Percentiles rank a stretch among this genome's conserved stretches.
phyloP scores from a whole-genome alignment of 169 alveolate genomes.

The Babesia sp. region DNA sequence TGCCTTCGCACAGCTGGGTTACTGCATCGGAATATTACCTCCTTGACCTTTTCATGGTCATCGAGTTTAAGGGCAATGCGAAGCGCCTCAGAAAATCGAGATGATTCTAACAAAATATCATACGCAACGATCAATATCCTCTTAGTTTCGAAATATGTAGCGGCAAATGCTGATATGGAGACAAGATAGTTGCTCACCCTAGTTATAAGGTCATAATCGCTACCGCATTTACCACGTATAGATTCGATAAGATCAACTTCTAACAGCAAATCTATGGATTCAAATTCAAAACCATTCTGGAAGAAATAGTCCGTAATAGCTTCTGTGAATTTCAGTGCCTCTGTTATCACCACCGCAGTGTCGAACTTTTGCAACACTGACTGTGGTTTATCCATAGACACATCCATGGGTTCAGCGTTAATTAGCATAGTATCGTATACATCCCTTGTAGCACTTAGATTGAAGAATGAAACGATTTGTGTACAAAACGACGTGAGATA shows the following conservation, averaged over 20 bases:
- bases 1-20: slow-evolving; percentile 41
- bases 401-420: slow-evolving; percentile 14
- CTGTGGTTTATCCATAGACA: neutral
- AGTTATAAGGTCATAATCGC: slow-evolving; percentile 56
- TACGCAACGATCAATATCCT: slow-evolving; percentile 44
- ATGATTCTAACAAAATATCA: slow-evolving; percentile 30
- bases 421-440: slow-evolving; percentile 1
- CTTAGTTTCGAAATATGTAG: slow-evolving; percentile 35
- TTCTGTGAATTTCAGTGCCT: slow-evolving; percentile 40
- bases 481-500: slow-evolving; percentile 50
- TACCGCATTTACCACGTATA: slow-evolving; percentile 32
- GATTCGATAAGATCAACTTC: slow-evolving; percentile 66
- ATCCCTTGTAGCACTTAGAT: slow-evolving; percentile 22
- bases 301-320: slow-evolving; percentile 56
- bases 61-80: slow-evolving; percentile 55
- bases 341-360: slow-evolving; percentile 23
- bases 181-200: slow-evolving; percentile 45
- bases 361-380: slow-evolving; percentile 19
- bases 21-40: slow-evolving; percentile 23
- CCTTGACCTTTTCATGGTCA: slow-evolving; percentile 28
- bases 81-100: slow-evolving; percentile 49
- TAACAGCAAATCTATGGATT: slow-evolving; percentile 57
- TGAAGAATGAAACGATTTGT: slow-evolving; percentile 46
- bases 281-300: slow-evolving; percentile 58
- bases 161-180: slow-evolving; percentile 49